phyloP scores from a whole-genome alignment of 2,329 filamentous ascomycete genomes.

The Colletotrichum melonis region DNA sequence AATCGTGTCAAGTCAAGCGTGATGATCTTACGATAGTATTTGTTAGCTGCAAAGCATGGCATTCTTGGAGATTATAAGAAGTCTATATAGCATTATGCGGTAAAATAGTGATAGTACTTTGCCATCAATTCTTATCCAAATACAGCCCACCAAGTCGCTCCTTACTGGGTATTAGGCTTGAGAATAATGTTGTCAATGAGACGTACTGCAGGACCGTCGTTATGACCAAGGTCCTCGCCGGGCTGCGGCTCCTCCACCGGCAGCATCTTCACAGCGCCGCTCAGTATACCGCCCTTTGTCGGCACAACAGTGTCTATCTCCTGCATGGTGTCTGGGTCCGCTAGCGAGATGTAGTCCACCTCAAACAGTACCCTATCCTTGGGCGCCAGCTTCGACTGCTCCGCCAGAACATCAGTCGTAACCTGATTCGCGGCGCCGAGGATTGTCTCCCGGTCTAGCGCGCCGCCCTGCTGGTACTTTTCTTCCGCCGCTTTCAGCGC shows the following conservation, averaged over 20 bases:
- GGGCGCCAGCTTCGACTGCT: conserved; percentile 71
- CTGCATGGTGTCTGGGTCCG: conserved; percentile 85
- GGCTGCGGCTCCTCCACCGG: conserved; percentile 77
- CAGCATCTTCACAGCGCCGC: conserved; percentile 90
- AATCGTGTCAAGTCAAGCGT: conserved; percentile 28
- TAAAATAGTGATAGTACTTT: not conserved
- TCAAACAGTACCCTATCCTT: conserved; percentile 77
- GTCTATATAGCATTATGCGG: not conserved
- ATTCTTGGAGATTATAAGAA: not conserved
- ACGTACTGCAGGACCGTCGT: conserved; percentile 80
- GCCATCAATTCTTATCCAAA: not conserved
- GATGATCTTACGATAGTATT: conserved; percentile 26
- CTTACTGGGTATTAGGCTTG: conserved; percentile 48
- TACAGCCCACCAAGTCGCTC: not conserved
- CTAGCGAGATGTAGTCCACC: conserved; percentile 92
- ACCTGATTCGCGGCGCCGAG: conserved; percentile 76
- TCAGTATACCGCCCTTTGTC: conserved; percentile 81
- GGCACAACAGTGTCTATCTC: conserved; percentile 80
- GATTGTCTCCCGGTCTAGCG: conserved; percentile 72
- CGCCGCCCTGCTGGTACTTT: conserved; percentile 63
- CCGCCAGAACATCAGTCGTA: conserved; percentile 62
- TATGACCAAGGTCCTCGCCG: conserved; percentile 81
- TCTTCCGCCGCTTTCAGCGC: conserved; percentile 78
- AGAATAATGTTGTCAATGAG: conserved; percentile 95
- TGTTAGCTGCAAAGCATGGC: not conserved